phyloP scores from a whole-genome alignment of 306 rosid species.

The Sicyos edulis region DNA sequence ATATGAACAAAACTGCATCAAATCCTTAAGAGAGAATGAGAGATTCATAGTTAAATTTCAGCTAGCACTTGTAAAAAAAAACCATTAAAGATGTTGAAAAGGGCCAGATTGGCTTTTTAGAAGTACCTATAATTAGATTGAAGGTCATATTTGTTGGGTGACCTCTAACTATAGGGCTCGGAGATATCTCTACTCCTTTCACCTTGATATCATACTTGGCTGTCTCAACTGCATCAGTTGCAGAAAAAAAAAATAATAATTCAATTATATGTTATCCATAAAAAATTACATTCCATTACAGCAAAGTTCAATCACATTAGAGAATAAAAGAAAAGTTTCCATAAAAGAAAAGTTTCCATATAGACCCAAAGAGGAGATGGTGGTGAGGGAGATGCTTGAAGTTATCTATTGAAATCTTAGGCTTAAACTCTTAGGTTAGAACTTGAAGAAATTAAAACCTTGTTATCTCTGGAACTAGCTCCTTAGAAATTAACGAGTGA shows the following conservation, averaged over 20 bases:
- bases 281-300: background rate
- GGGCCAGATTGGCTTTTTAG: background rate
- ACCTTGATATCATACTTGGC: constrained; percentile 58
- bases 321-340: background rate
- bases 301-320: background rate
- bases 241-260: background rate
- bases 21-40: background rate
- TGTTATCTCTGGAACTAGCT: background rate
- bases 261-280: background rate
- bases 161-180: constrained; percentile 69
- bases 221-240: constrained; percentile 47
- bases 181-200: constrained; percentile 60
- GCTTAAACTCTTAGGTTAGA: background rate
- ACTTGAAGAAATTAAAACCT: background rate
- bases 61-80: background rate
- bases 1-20: background rate
- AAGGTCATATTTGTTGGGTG: constrained; percentile 68
- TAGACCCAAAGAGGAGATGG: background rate
- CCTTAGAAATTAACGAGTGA: background rate
- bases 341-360: background rate
- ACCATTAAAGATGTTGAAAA: background rate
- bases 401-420: background rate
- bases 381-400: background rate
- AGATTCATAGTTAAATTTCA: background rate
- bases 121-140: constrained; percentile 64